Evolutionary conservation across 257 asterid species (phyloP).

Genomic region (Ligustrum vulgare): DNA sequence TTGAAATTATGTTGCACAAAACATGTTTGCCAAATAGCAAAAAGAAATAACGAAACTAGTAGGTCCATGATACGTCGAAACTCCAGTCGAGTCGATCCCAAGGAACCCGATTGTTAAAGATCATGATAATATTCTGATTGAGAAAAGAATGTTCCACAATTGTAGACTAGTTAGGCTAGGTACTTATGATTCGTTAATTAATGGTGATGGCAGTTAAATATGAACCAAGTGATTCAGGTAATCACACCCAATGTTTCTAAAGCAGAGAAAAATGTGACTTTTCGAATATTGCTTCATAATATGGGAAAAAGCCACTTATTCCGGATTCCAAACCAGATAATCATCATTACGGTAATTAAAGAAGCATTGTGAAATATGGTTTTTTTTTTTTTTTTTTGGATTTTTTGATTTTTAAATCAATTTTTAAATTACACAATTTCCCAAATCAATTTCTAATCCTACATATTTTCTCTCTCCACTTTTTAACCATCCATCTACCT

Average conservation of each 20-base stretch:
- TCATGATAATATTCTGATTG: slow-evolving; percentile 19
- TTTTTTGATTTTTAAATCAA: no score
- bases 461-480: no score
- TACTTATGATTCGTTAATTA: slow-evolving; percentile 40
- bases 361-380: slow-evolving; percentile 1
- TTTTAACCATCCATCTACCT: no score
- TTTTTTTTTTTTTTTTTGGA: no score
- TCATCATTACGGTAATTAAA: slow-evolving; percentile 24
- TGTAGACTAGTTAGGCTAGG: slow-evolving; percentile 24
- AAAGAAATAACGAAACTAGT: no score
- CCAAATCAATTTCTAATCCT: no score
- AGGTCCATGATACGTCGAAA: no score
- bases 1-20: no score
- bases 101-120: background rate
- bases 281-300: slow-evolving; percentile 32
- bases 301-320: slow-evolving; percentile 45
- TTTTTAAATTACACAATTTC: no score
- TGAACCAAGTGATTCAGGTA: slow-evolving; percentile 25
- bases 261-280: slow-evolving; percentile 32
- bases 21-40: no score
- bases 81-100: no score
- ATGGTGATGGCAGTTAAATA: slow-evolving; percentile 10
- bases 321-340: slow-evolving; percentile 40
- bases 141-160: slow-evolving; percentile 30
- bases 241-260: slow-evolving; percentile 22